phyloP scores from a whole-genome alignment of 352 stramenopile genomes.

The Pythium aquatile region DNA sequence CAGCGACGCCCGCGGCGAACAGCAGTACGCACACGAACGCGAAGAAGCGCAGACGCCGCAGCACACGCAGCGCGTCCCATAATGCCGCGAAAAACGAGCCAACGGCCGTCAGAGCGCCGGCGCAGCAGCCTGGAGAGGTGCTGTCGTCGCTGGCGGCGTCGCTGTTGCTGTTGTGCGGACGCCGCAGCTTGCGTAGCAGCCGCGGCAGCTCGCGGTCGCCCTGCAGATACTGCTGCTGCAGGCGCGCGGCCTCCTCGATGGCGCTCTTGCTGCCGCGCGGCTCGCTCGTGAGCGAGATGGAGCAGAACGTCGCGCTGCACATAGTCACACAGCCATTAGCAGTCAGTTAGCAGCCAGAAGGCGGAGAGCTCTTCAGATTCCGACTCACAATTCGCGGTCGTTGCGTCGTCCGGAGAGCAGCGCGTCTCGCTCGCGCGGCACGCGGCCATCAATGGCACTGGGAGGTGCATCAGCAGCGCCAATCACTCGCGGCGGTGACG shows the following conservation, averaged over 20 bases:
- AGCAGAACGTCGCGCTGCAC: constrained; percentile 51
- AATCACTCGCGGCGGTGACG: constrained; percentile 27
- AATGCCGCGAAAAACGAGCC: background rate
- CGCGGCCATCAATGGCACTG: background rate
- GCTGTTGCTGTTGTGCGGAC: constrained; percentile 2
- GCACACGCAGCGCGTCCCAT: background rate
- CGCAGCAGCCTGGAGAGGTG: background rate
- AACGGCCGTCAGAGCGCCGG: background rate
- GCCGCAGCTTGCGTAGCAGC: constrained; percentile 10
- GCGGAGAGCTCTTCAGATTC: background rate
- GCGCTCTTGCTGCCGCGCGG: constrained; percentile 37
- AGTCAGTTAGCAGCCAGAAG: background rate
- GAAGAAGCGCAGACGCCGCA: constrained; percentile 11
- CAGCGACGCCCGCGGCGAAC: constrained; percentile 12
- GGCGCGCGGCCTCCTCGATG: constrained; percentile 35
- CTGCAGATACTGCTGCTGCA: constrained; percentile 29
- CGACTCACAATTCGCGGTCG: constrained; percentile 24
- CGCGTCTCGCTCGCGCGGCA: constrained; percentile 20
- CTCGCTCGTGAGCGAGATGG: constrained; percentile 60
- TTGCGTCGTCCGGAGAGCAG: constrained; percentile 8
- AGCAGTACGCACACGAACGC: constrained; percentile 12
- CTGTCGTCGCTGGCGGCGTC: no score
- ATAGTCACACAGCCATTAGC: background rate
- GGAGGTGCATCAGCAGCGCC: background rate
- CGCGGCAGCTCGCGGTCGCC: constrained; percentile 16